Evolutionary conservation across 1,284 basidiomycete species (phyloP).

Genomic region (Coniferiporia sulphurascens): DNA sequence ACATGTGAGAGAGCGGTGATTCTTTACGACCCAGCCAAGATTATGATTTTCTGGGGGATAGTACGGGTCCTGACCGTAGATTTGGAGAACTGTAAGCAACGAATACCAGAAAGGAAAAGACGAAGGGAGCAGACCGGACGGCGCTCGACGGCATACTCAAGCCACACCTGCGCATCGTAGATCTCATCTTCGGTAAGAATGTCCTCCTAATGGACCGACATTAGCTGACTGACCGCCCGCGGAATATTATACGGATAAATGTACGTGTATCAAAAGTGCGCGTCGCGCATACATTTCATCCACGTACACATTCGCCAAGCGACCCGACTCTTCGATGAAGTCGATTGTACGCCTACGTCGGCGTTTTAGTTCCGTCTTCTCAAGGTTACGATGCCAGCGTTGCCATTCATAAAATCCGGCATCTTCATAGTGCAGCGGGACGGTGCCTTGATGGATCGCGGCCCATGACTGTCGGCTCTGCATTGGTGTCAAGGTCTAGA

Average conservation of each 20-base stretch:
- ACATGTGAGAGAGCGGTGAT: conserved; percentile 34
- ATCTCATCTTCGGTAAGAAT: conserved; percentile 13
- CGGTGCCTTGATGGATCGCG: conserved; percentile 33
- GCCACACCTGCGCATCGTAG: conserved; percentile 13
- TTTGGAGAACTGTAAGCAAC: neutral
- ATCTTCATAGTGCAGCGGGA: conserved; percentile 35
- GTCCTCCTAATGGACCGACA: conserved; percentile 1
- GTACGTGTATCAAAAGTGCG: conserved; percentile 13
- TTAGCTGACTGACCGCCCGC: neutral
- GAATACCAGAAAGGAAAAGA: neutral
- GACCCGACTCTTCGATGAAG: conserved; percentile 32
- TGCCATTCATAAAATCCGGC: conserved; percentile 37
- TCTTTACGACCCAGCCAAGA: conserved; percentile 37
- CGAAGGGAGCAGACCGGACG: conserved; percentile 1
- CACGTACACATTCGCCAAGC: conserved; percentile 34
- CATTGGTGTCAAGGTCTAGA: neutral
- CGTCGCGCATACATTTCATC: conserved; percentile 32
- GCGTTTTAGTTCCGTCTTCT: conserved; percentile 32
- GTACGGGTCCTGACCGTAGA: conserved; percentile 31
- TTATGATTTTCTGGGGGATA: conserved; percentile 32
- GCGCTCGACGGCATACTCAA: conserved; percentile 13
- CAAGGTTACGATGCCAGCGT: conserved; percentile 35
- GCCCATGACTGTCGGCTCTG: conserved; percentile 44
- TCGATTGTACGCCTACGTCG: conserved; percentile 31
- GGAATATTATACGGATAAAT: conserved; percentile 20